Conservation (phyloP, 1,284 basidiomycete genomes). For the Sporisorium exsertum region DNA sequence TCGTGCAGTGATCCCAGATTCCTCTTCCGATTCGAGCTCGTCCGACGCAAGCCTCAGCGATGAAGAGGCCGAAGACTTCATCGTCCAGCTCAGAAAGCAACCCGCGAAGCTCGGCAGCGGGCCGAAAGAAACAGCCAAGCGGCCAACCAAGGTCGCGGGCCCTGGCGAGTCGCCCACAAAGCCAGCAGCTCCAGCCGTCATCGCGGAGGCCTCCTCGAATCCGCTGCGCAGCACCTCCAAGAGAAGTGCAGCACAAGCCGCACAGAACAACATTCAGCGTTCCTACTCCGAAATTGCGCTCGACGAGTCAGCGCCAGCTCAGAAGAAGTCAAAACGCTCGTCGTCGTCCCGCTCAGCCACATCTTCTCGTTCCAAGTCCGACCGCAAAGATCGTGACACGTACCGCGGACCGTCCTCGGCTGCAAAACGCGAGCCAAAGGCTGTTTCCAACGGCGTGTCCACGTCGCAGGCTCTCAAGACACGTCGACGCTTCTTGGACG, state of each 20-base stretch:
- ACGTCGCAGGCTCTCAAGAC: not conserved
- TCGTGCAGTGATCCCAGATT: not conserved
- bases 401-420: not conserved
- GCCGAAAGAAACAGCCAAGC: not conserved
- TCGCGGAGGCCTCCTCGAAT: not conserved
- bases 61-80: not conserved
- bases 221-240: conserved; percentile 17
- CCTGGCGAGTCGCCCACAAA: not conserved
- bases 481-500: conserved; percentile 16
- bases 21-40: conserved; percentile 1
- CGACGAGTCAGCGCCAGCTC: conserved; percentile 1
- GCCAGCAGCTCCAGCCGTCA: not conserved
- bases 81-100: not conserved
- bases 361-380: not conserved
- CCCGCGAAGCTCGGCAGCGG: not conserved
- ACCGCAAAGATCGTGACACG: not conserved
- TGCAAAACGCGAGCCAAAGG: not conserved
- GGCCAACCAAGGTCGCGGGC: not conserved
- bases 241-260: conserved; percentile 30
- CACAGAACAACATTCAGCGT: conserved; percentile 28
- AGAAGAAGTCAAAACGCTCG: conserved; percentile 18
- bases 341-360: not conserved
- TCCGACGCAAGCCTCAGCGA: conserved; percentile 3
- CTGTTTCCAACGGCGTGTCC: not conserved
- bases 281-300: conserved; percentile 16